Conservation (phyloP, 2,329 filamentous ascomycete genomes). For the Xylaria sp. region DNA sequence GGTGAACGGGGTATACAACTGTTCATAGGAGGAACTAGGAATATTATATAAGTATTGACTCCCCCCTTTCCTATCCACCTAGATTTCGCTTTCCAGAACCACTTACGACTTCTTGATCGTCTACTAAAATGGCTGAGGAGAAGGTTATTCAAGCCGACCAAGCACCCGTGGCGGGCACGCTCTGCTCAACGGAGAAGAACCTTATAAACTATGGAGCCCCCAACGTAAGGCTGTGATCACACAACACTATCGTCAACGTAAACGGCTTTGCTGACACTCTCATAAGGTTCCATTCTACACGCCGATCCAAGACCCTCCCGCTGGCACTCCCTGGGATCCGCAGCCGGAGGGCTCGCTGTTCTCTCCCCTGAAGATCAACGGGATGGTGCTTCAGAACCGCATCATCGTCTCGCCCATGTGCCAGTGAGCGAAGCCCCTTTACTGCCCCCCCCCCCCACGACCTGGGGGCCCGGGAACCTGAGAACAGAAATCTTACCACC, state of each 20-base stretch:
- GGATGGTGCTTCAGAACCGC: constrained; percentile 49
- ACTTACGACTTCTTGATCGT: not conserved
- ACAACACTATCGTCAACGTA: not conserved
- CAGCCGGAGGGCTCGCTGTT: constrained; percentile 40
- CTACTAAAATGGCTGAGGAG: constrained; percentile 16
- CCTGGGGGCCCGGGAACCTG: too few relatives aligned
- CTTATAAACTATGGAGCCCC: constrained; percentile 28
- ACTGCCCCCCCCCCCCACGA: not conserved
- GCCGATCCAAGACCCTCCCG: constrained; percentile 26
- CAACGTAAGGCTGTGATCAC: constrained; percentile 15
- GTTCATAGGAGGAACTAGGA: not conserved
- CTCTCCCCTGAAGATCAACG: constrained; percentile 47
- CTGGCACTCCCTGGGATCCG: constrained; percentile 18
- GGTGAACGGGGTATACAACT: not conserved
- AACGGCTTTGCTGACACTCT: not conserved
- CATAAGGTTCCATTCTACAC: constrained; percentile 24
- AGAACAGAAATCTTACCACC: not conserved
- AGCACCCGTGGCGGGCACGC: constrained; percentile 18
- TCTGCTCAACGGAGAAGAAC: constrained; percentile 24
- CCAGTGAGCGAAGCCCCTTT: constrained; percentile 33
- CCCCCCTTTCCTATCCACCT: not conserved
- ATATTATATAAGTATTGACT: constrained; percentile 4
- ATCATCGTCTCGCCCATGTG: constrained; percentile 52
- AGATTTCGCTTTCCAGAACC: not conserved
- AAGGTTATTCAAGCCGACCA: constrained; percentile 27